Evolutionary conservation across 2,329 filamentous ascomycete species (phyloP).

Genomic region (Neophaeococcomyces aloes): DNA sequence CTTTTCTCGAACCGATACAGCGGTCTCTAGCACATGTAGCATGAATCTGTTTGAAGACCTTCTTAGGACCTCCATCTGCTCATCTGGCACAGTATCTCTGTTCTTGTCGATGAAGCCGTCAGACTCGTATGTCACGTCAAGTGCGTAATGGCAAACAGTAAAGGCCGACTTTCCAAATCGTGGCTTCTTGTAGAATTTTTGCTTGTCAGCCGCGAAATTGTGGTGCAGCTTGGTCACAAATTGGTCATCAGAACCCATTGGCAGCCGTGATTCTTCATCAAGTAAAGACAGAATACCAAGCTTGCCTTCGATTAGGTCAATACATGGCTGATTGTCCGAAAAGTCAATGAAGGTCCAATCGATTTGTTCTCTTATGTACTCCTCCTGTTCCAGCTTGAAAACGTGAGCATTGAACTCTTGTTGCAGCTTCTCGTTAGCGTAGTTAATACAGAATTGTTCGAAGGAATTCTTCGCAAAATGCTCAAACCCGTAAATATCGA

Average conservation of each 20-base stretch:
- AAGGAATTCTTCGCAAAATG: constrained; percentile 99
- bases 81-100: constrained; percentile 93
- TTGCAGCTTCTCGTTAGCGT: constrained; percentile 97
- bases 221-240: constrained; percentile 95
- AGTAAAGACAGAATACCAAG: constrained; percentile 83
- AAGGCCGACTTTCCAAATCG: constrained; percentile 95
- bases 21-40: constrained; percentile 71
- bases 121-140: constrained; percentile 97
- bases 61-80: constrained; percentile 88
- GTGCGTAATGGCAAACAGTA: constrained; percentile 94
- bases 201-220: constrained; percentile 82
- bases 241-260: constrained; percentile 94
- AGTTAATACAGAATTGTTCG: constrained; percentile 99
- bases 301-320: constrained; percentile 95
- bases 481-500: constrained; percentile 99
- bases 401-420: constrained; percentile 99
- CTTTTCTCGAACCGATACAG: constrained; percentile 79
- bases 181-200: constrained; percentile 97
- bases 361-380: constrained; percentile 91
- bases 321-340: constrained; percentile 97
- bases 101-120: constrained; percentile 99
- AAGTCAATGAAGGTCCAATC: constrained; percentile 99
- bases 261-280: constrained; percentile 90
- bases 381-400: constrained; percentile 97
- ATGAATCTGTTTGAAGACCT: constrained; percentile 79